Evolutionary conservation across 345 rosid genomes (phyloP), one percentile per base, ranked within the genome.

Genomic region (Salix caprea): DNA sequence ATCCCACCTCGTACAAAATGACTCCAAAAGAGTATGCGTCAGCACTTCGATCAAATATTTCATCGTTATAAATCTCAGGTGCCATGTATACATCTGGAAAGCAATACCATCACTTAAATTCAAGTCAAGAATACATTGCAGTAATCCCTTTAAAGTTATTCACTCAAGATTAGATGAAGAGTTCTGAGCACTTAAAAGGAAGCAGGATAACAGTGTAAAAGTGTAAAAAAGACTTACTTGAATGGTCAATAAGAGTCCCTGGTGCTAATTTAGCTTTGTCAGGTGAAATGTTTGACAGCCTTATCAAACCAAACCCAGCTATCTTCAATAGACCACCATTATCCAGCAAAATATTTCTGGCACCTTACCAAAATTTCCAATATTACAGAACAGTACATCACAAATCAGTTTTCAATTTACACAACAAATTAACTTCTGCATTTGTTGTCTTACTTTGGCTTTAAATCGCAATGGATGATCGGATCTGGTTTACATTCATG

Each of bases 311-410:
- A 82, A 93, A 96, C 77, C 98, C 99, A 86, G 94, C 75, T 64
- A 96, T 84, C 89, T 96, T 96, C 85, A 91, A 69, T 2, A 84
- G 92, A 56, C 97, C 96, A 74, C 98, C 92, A 78, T 79, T 86
- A 91, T 93, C 99, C 89, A 92, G 92, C 94, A 93, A 92, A 90
- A 96, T 87, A 89, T 96, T 93, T 92, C 99, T 96, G 99, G 89
- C 95, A 96, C 98, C 99, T 96, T 96, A 91, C 89, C 83, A 85
- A 91, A 87, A 89, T 88, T 85, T 90, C 86, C 87, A 86, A 88
- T 85, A 88, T 91, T 90, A 96, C 90, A 87, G 85, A 88, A 83
- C 77, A 73, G 75, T 72, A 82, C 66, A 75, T 80, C 77, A 65
- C 37, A 76, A 56, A 73, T 13, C 46, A 52, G 74, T 71, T 40